Percentiles rank a stretch among this genome's conserved stretches.
Conservation (phyloP, 768 basidiomycete genomes). For the Boletus speciosus region DNA sequence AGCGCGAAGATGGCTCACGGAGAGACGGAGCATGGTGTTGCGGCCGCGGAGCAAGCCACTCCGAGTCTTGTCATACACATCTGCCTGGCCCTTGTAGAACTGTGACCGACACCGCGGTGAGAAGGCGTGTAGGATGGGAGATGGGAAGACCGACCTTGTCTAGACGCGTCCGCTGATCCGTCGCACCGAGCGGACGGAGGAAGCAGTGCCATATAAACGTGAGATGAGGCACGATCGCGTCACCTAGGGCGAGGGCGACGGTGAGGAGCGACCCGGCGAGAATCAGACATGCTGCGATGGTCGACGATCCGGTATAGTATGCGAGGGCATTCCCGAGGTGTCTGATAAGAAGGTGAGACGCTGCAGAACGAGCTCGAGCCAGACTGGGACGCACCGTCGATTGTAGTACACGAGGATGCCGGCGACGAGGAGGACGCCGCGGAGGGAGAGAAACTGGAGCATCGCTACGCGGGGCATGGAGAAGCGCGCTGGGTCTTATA, state of each 20-base stretch:
- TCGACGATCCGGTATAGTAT: constrained; percentile 30
- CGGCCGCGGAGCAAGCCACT: constrained; percentile 60
- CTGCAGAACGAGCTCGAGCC: no score
- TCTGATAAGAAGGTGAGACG: constrained; percentile 4
- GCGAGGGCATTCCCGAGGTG: constrained; percentile 18
- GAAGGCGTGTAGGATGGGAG: not conserved
- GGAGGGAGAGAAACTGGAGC: constrained; percentile 8
- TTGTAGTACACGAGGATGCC: constrained; percentile 19
- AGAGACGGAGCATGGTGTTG: constrained; percentile 68
- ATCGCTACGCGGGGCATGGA: not conserved
- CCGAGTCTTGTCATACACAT: constrained; percentile 70
- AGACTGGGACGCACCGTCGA: constrained; percentile 9
- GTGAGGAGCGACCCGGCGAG: constrained; percentile 22
- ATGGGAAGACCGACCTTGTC: constrained; percentile 35
- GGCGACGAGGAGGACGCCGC: constrained; percentile 18
- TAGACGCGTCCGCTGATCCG: constrained; percentile 42
- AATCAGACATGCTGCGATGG: constrained; percentile 26
- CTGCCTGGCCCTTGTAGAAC: constrained; percentile 69
- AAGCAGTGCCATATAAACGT: constrained; percentile 53
- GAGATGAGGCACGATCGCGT: constrained; percentile 37
- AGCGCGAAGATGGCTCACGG: constrained; percentile 55
- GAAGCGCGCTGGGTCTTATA: constrained; percentile 5
- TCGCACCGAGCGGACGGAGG: constrained; percentile 38
- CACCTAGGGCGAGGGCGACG: constrained; percentile 19
- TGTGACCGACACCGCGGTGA: constrained; percentile 14